Evolutionary conservation across 352 stramenopile species (phyloP), one percentile per base, ranked within the genome.

Genomic region (Elongisporangium anandrum): DNA sequence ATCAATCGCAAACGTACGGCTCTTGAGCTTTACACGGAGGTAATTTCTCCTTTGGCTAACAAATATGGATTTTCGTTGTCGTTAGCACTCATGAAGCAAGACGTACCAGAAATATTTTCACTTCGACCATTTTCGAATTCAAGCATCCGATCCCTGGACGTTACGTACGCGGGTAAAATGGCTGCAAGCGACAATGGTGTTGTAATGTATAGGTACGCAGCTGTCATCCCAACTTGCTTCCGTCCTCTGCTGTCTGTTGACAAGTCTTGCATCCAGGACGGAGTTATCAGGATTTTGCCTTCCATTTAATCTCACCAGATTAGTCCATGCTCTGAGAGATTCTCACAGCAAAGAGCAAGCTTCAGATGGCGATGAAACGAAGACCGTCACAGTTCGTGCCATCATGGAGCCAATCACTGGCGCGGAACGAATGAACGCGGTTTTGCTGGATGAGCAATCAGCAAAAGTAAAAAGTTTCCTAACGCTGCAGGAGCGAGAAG

Each of bases 1-100:
- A 71, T 92, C 61, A 92, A 92, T 59, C 75, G 77, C 59, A 76
- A 85, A 52, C 83, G 83, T 92, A 76, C 20, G 82, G 74, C n/a
- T 24, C 49, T 6, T 34, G 48, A n/a, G 20, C 50, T 23, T 48
- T n/a, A n/a, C n/a, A n/a, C n/a, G n/a, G n/a, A n/a, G n/a, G n/a
- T n/a, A n/a, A n/a, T n/a, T n/a, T n/a, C n/a, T 41, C 29, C 17
- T 23, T 45, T 54, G 23, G 52, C 39, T 20, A 16, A 53, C 12
- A 62, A 23, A 26, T 45, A n/a, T 47, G 17, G 57, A 3, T 52
- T 57, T 53, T 54, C 13, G 24, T 13, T 64, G n/a, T 8, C 24
- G 39, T 8, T 23, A 92, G 83, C 83, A n/a, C 72, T 82, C 53
- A 85, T 77, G n/a, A 92, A 79, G 38, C 79, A 90, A 64, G 83